Percentiles rank a stretch among this genome's conserved stretches.
These are phyloP conservation scores for Microdochium trichocladiopsis DNA, from an alignment of 2,329 filamentous ascomycete species.

Conservation along the genomic window DNA sequence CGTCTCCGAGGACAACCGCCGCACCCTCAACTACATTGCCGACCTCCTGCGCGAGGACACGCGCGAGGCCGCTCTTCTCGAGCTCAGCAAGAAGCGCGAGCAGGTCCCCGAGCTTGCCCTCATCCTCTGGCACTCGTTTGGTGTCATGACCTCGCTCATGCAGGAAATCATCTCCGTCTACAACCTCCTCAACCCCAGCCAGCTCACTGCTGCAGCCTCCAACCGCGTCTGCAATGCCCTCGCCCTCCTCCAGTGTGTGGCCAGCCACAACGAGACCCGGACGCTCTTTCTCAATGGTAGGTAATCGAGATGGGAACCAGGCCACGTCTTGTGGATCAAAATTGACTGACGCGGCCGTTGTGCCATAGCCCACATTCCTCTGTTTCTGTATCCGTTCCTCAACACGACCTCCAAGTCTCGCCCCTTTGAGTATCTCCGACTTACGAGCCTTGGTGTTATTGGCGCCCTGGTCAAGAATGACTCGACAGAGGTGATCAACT, in stretches of 20 bases:
- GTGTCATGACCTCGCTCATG: slow-evolving; percentile 94
- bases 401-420: slow-evolving; percentile 98
- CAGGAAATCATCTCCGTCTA: slow-evolving; percentile 99
- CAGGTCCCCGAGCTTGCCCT: slow-evolving; percentile 94
- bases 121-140: slow-evolving; percentile 97
- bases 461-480: slow-evolving; percentile 98
- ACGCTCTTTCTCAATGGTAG: slow-evolving; percentile 88
- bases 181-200: slow-evolving; percentile 89
- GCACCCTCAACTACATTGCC: slow-evolving; percentile 88
- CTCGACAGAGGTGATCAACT: slow-evolving; percentile 97
- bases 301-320: slow-evolving; percentile 10
- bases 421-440: slow-evolving; percentile 92
- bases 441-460: slow-evolving; percentile 94
- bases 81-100: slow-evolving; percentile 97
- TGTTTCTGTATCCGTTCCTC: slow-evolving; percentile 96
- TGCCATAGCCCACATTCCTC: slow-evolving; percentile 77
- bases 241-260: slow-evolving; percentile 91
- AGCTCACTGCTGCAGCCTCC: slow-evolving; percentile 93
- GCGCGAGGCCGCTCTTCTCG: slow-evolving; percentile 83
- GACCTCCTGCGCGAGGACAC: slow-evolving; percentile 83
- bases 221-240: slow-evolving; percentile 97
- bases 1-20: slow-evolving; percentile 82
- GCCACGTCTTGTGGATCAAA: too few relatives aligned
- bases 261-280: slow-evolving; percentile 93
- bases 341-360: background rate